Conservation (phyloP, 2,329 filamentous ascomycete species). For the Fonsecaea monophora region DNA sequence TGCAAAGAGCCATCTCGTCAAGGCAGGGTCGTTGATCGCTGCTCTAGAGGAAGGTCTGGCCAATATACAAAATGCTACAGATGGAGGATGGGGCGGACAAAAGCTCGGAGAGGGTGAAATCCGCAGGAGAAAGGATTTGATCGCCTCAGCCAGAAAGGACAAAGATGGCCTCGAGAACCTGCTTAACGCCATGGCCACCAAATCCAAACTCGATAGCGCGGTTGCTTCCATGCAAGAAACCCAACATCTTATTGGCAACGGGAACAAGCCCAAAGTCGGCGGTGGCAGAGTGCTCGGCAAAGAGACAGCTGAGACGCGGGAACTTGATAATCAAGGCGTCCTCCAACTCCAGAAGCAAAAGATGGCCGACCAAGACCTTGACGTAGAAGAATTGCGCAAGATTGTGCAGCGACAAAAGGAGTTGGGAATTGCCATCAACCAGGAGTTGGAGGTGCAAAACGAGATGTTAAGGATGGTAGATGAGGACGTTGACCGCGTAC, state of each 20-base stretch:
- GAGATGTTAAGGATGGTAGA: conserved; percentile 65
- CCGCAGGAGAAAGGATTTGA: conserved; percentile 63
- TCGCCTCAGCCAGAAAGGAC: conserved; percentile 65
- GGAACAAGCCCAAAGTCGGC: conserved; percentile 48
- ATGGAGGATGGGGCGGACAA: conserved; percentile 42
- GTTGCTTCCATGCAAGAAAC: conserved; percentile 57
- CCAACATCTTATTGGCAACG: conserved; percentile 47
- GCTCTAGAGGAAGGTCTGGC: conserved; percentile 65
- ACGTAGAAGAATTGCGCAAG: conserved; percentile 64
- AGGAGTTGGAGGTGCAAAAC: conserved; percentile 68
- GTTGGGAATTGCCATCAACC: conserved; percentile 67
- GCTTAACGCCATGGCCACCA: conserved; percentile 64
- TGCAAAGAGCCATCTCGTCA: conserved; percentile 66
- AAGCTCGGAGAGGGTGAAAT: conserved; percentile 67
- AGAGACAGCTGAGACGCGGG: conserved; percentile 67
- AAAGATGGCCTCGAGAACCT: conserved; percentile 67
- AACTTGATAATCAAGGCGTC: conserved; percentile 69
- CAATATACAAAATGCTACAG: conserved; percentile 44
- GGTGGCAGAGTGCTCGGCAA: conserved; percentile 59
- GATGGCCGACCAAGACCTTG: conserved; percentile 67
- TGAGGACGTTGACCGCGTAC: conserved; percentile 61
- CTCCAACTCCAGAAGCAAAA: conserved; percentile 68
- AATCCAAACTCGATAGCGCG: conserved; percentile 53
- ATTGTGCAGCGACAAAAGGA: conserved; percentile 67
- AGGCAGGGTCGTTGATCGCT: conserved; percentile 61